Percentiles rank a stretch among this genome's conserved stretches.
Evolutionary conservation across 192 early-diverging fungal species (phyloP).

Genomic region (Phycomyces nitens): DNA sequence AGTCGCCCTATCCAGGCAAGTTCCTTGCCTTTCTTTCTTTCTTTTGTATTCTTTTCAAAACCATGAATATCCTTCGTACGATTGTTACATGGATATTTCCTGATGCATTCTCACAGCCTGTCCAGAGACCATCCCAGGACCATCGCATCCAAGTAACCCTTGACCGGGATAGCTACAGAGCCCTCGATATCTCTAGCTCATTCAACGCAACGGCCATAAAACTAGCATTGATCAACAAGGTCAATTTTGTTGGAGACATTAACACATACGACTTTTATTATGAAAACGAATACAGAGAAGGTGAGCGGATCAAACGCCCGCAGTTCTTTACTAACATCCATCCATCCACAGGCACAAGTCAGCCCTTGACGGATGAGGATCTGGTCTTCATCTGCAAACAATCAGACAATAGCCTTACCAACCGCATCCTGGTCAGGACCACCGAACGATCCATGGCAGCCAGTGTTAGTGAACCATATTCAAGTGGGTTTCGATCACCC

Average conservation of each 20-base stretch:
- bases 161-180: slow-evolving; percentile 3
- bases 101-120: no score
- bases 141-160: slow-evolving; percentile 18
- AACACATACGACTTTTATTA: slow-evolving; percentile 18
- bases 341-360: slow-evolving; percentile 10
- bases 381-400: slow-evolving; percentile 23
- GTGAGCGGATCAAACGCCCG: slow-evolving; percentile 1
- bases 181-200: slow-evolving; percentile 4
- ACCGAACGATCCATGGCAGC: background rate
- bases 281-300: slow-evolving; percentile 11
- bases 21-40: background rate
- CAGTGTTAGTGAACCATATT: background rate
- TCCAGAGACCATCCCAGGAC: background rate
- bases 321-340: background rate
- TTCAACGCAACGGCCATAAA: slow-evolving; percentile 4
- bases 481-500: background rate
- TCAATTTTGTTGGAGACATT: slow-evolving; percentile 4
- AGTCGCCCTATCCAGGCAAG: background rate
- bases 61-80: no score
- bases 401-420: slow-evolving; percentile 19
- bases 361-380: slow-evolving; percentile 14
- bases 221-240: slow-evolving; percentile 5
- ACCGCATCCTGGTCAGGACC: slow-evolving; percentile 21
- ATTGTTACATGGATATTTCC: no score
- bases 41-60: background rate